Base-by-base conservation (phyloP, 2,329 filamentous ascomycete genomes). In the Claviceps africana region DNA sequence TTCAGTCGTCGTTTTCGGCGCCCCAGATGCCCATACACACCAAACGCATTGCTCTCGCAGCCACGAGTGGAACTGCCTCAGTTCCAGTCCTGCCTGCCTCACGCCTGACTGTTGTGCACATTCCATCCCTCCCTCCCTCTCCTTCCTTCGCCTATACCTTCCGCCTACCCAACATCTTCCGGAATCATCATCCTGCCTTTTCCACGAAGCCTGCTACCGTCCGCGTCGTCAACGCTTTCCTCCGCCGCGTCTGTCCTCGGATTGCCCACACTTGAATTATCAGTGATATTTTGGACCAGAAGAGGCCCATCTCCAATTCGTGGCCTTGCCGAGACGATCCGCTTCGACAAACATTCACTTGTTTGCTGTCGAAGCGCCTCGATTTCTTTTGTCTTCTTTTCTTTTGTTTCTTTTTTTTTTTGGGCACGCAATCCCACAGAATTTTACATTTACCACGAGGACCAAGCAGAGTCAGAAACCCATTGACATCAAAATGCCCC, bases 361-460 rank as follows among this genome's bases (percentile, higher is more conserved):
- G 55, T 44, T 52, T 43, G 53, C 44, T 40, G 45, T 49, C 48
- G 52, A 51, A 50, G 53, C 28, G 35, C 11, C 4, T 35, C 4
- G 11, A 5, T 35, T 13, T 35, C 10, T 35, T 35, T 11, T 35
- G 15, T 35, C 3, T 35, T 42, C 31, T 8, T 25, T 15, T 25
- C 2, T 15, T 43, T 15, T 17, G 2, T 43, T 43, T 25, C 10
- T 43, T 25, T 25, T 48, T 40, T 35, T 53, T 53, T 58, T 60
- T 60, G 56, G 59, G 59, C 60, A 58, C 53, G 48, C 56, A 53
- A 25, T 51, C 55, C 59, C 57, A 56, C 56, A 56, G 49, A 44
- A 44, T 48, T 56, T 56, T 57, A 50, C 48, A 44, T 54, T 46
- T 54, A 51, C n/a, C 37, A 33, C 51, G 44, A 31, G 31, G 31